phyloP scores from a whole-genome alignment of 495 filamentous ascomycete genomes.

The Lineolata rhizophorae region DNA sequence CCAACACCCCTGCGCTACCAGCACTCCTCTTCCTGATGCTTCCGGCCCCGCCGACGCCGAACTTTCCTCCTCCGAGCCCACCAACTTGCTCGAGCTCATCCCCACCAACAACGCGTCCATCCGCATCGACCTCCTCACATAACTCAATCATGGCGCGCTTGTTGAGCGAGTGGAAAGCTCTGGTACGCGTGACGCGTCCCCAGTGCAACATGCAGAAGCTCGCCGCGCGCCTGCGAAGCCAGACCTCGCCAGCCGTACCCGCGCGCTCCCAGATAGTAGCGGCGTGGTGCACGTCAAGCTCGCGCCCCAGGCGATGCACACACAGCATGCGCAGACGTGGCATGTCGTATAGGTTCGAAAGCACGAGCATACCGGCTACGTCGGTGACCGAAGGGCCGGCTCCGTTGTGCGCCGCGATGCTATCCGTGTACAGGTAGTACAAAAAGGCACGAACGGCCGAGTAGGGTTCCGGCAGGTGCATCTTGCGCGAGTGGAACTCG shows the following conservation, averaged over 20 bases:
- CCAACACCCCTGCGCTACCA: constrained; percentile 27
- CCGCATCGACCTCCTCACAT: constrained; percentile 80
- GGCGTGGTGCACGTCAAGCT: constrained; percentile 83
- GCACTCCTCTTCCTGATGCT: constrained; percentile 27
- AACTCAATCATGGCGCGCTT: constrained; percentile 63
- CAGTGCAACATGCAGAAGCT: constrained; percentile 79
- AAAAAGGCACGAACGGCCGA: constrained; percentile 84
- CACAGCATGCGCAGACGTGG: constrained; percentile 76
- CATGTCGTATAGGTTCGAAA: constrained; percentile 96
- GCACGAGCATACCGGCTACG: constrained; percentile 87
- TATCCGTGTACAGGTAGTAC: constrained; percentile 92
- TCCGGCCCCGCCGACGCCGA: constrained; percentile 29
- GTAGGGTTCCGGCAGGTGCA: constrained; percentile 96
- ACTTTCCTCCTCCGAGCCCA: constrained; percentile 36
- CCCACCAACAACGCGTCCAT: constrained; percentile 69
- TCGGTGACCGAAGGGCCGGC: constrained; percentile 46
- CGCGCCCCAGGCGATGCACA: constrained; percentile 64
- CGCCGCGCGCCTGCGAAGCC: constrained; percentile 71
- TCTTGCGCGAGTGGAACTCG: constrained; percentile 85
- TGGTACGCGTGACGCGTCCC: constrained; percentile 81
- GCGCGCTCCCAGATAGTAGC: constrained; percentile 94
- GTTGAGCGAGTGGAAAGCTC: constrained; percentile 61
- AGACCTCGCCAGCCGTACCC: constrained; percentile 71
- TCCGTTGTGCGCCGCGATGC: constrained; percentile 38
- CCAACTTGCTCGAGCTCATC: constrained; percentile 65